phyloP scores from a whole-genome alignment of 352 stramenopile species.

The Phytophthora constricta region DNA sequence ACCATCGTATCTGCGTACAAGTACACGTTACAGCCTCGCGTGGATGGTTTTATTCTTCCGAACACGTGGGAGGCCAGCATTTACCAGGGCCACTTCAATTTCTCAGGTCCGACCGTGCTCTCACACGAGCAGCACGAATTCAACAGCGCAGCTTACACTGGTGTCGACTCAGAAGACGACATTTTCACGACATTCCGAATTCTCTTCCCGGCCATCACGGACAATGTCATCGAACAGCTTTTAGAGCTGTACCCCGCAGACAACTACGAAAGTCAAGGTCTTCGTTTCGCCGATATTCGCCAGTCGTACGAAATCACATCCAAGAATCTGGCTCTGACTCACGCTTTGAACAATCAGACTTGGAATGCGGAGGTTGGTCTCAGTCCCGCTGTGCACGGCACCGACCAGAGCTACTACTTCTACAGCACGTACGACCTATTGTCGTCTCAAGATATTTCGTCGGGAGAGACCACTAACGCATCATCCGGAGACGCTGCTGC shows the following conservation, averaged over 20 bases:
- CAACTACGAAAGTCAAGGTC: conserved; percentile 24
- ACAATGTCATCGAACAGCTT: conserved; percentile 24
- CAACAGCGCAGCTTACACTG: conserved; percentile 16
- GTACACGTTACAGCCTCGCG: conserved; percentile 31
- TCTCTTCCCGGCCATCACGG: conserved; percentile 29
- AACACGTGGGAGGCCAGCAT: conserved; percentile 34
- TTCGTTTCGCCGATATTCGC: conserved; percentile 32
- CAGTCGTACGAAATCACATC: conserved; percentile 28
- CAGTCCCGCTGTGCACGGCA: conserved; percentile 15
- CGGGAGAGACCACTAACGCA: conserved; percentile 7
- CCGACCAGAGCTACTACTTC: conserved; percentile 35
- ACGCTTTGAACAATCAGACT: conserved; percentile 32
- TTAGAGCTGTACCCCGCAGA: conserved; percentile 30
- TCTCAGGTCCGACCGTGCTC: conserved; percentile 32
- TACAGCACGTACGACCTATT: conserved; percentile 27
- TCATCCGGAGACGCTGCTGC: conserved; percentile 9
- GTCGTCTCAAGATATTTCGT: conserved; percentile 5
- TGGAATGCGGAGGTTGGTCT: conserved; percentile 33
- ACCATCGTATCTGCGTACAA: conserved; percentile 17
- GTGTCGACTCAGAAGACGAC: conserved; percentile 20
- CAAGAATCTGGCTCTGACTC: conserved; percentile 27
- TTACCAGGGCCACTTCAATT: conserved; percentile 42
- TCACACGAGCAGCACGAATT: conserved; percentile 30
- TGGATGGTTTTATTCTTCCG: conserved; percentile 30
- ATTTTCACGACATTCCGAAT: conserved; percentile 25